These are phyloP conservation scores for Athelia psychrophila DNA, from an alignment of 1,284 basidiomycete genomes.

Conservation along the genomic window DNA sequence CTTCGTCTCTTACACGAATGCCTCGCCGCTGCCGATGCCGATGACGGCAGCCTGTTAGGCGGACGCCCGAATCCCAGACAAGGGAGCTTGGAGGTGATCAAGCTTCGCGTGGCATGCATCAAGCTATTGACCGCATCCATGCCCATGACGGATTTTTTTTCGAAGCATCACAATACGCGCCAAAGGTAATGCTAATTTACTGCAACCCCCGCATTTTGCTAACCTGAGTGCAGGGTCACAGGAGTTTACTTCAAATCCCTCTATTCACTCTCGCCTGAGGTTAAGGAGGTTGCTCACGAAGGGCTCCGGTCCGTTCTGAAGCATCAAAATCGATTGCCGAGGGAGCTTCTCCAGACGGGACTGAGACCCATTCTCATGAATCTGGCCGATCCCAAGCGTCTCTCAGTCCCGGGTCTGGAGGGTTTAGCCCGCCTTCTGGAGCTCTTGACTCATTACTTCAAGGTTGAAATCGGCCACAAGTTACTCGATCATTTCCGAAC, in stretches of 20 bases:
- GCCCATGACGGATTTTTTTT: conserved; percentile 91
- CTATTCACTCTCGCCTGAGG: conserved; percentile 90
- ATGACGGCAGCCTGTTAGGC: conserved; percentile 82
- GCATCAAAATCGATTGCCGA: conserved; percentile 91
- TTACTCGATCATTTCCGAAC: conserved; percentile 94
- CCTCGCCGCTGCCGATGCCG: conserved; percentile 93
- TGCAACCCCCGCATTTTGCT: conserved; percentile 5
- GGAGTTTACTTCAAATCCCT: conserved; percentile 98
- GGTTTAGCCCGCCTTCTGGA: conserved; percentile 95
- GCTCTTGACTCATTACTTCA: conserved; percentile 98
- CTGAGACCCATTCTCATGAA: conserved; percentile 98
- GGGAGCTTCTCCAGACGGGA: conserved; percentile 94
- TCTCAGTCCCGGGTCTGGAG: conserved; percentile 94
- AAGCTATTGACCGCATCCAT: conserved; percentile 92
- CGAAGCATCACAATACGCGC: conserved; percentile 77
- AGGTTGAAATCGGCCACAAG: conserved; percentile 98
- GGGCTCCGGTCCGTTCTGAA: conserved; percentile 88
- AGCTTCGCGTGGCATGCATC: conserved; percentile 95
- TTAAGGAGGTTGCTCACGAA: conserved; percentile 95
- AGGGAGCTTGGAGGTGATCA: conserved; percentile 81
- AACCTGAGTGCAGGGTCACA: conserved; percentile 64
- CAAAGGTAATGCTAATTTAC: conserved; percentile 61
- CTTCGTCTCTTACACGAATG: conserved; percentile 93
- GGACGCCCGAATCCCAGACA: conserved; percentile 72
- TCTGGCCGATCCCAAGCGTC: conserved; percentile 91